Conservation (phyloP, 1,139 yeast species). For the Geotrichum reessii region DNA sequence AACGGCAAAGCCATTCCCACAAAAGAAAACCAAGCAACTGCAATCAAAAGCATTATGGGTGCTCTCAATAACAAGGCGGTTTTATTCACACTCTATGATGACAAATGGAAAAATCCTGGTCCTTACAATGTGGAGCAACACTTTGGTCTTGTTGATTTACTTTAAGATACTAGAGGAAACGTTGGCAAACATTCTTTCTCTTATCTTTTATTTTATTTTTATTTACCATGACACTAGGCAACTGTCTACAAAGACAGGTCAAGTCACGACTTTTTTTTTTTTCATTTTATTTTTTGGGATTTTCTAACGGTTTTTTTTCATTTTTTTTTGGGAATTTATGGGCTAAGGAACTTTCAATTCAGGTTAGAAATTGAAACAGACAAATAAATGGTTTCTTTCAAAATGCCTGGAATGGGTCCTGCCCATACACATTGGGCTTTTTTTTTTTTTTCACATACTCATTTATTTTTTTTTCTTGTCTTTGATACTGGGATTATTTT, state of each 20-base stretch:
- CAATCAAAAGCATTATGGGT: slow-evolving; percentile 56
- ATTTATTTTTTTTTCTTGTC: neutral
- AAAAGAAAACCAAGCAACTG: slow-evolving; percentile 60
- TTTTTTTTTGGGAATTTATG: neutral
- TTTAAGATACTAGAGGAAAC: neutral
- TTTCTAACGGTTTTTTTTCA: neutral
- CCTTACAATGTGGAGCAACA: slow-evolving; percentile 77
- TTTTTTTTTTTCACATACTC: slow-evolving; percentile 1
- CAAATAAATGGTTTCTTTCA: neutral
- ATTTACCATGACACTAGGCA: slow-evolving; percentile 1
- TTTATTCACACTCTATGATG: slow-evolving; percentile 70
- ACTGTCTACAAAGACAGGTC: neutral
- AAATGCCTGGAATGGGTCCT: neutral
- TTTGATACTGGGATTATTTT: neutral
- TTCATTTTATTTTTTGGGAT: neutral
- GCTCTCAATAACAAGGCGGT: slow-evolving; percentile 51
- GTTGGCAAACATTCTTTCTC: neutral
- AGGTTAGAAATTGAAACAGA: neutral
- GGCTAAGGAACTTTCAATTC: neutral
- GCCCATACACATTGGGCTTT: neutral
- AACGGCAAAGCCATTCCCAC: slow-evolving; percentile 74
- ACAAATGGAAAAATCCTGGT: slow-evolving; percentile 86
- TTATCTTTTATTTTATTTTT: slow-evolving; percentile 3
- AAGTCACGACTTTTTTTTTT: neutral
- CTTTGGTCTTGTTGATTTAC: slow-evolving; percentile 47